These are phyloP conservation scores for Daedaleopsis sinensis DNA, from an alignment of 768 basidiomycete genomes.

Conservation along the genomic window DNA sequence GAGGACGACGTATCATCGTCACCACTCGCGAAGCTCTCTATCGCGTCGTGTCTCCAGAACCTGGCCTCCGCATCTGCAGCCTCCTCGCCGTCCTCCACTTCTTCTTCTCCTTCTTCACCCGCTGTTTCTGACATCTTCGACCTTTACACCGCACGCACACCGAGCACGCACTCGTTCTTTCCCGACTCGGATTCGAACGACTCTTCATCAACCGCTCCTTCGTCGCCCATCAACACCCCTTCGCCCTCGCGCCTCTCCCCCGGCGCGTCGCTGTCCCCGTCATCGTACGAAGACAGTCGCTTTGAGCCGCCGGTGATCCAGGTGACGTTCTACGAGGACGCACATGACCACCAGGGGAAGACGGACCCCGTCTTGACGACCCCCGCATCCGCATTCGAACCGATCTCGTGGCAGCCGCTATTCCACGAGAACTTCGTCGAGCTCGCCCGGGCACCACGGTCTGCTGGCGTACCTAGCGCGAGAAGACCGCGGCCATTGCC, in stretches of 20 bases:
- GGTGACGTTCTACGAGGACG: constrained; percentile 18
- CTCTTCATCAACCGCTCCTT: constrained; percentile 14
- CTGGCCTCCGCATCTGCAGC: background rate
- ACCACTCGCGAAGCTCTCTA: background rate
- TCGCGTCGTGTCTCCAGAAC: constrained; percentile 7
- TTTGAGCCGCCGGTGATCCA: constrained; percentile 12
- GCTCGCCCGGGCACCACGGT: background rate
- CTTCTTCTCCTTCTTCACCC: constrained; percentile 13
- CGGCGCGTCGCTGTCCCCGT: background rate
- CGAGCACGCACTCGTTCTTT: constrained; percentile 7
- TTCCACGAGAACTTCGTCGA: background rate
- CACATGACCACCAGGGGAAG: background rate
- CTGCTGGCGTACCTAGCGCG: background rate
- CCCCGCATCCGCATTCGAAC: constrained; percentile 4
- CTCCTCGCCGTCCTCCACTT: constrained; percentile 6
- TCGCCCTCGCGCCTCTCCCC: constrained; percentile 2
- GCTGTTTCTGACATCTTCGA: constrained; percentile 20
- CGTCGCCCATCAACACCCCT: constrained; percentile 7
- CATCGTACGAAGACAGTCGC: constrained; percentile 8
- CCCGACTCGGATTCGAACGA: constrained; percentile 3
- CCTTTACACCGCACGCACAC: constrained; percentile 10
- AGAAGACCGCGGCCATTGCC: constrained; percentile 11
- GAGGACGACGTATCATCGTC: constrained; percentile 21
- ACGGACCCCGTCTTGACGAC: background rate
- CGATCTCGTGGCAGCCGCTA: background rate